A percentile compares a stretch with the other conserved stretches of the same genome.
phyloP scores from a whole-genome alignment of 306 rosid genomes.

The Dryas octopetala region DNA sequence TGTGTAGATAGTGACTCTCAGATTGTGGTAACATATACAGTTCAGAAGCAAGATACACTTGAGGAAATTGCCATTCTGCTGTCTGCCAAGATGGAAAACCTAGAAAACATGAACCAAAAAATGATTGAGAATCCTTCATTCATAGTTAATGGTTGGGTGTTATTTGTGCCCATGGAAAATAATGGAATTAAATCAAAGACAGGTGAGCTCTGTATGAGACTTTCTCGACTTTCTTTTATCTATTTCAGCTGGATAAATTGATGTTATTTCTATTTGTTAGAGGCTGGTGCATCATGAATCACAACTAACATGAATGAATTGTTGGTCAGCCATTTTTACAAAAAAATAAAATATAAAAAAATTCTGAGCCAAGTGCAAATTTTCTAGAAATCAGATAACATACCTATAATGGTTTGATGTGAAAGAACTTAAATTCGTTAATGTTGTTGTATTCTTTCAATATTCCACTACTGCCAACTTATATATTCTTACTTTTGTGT shows the following conservation, averaged over 20 bases:
- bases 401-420: neutral
- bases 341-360: too few relatives aligned
- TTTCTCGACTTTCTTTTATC: neutral
- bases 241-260: too few relatives aligned
- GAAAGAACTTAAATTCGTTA: neutral
- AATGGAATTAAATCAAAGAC: slow-evolving; percentile 36
- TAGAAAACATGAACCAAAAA: slow-evolving; percentile 39
- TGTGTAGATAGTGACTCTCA: slow-evolving; percentile 52
- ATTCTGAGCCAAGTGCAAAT: neutral
- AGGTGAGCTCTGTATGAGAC: slow-evolving; percentile 35
- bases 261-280: too few relatives aligned
- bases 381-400: neutral
- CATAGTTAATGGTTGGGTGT: slow-evolving; percentile 51
- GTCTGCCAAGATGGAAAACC: slow-evolving; percentile 35
- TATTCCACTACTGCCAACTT: neutral
- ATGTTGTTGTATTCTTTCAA: neutral
- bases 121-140: slow-evolving; percentile 31
- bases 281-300: too few relatives aligned
- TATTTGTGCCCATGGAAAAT: slow-evolving; percentile 63
- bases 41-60: slow-evolving; percentile 51
- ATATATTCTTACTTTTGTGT: neutral
- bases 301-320: too few relatives aligned
- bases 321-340: too few relatives aligned
- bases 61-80: slow-evolving; percentile 39
- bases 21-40: slow-evolving; percentile 73